Evolutionary conservation across 495 filamentous ascomycete species (phyloP).

Genomic region (Podospora comata): DNA sequence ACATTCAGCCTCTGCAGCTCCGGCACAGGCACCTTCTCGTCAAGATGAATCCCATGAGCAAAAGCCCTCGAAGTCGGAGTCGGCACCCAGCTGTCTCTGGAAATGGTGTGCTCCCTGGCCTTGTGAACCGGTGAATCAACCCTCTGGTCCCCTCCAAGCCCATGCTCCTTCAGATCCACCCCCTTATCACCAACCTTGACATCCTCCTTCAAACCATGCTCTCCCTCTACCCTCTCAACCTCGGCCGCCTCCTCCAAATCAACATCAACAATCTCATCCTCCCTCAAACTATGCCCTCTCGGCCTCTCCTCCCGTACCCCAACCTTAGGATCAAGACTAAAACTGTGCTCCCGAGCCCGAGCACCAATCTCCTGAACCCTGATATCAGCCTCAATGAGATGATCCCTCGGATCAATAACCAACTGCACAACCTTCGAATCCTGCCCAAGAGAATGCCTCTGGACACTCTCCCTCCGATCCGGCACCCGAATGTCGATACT

Average conservation of each 20-base stretch:
- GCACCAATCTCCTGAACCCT: not conserved
- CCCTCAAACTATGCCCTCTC: not conserved
- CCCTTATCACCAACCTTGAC: not conserved
- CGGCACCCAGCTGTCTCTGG: constrained; percentile 16
- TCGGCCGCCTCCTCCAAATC: not conserved
- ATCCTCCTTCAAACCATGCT: not conserved
- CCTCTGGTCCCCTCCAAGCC: not conserved
- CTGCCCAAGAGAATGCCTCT: not conserved
- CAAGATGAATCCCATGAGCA: constrained; percentile 18
- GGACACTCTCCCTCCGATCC: not conserved
- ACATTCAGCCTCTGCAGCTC: constrained; percentile 15
- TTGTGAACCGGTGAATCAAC: constrained; percentile 1
- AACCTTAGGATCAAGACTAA: not conserved
- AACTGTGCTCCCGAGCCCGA: constrained; percentile 12
- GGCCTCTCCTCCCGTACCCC: not conserved
- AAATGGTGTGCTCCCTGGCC: constrained; percentile 17
- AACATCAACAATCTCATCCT: not conserved
- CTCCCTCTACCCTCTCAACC: not conserved
- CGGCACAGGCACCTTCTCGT: constrained; percentile 21
- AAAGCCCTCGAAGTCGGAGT: constrained; percentile 8
- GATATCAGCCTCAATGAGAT: constrained; percentile 12
- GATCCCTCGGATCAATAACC: constrained; percentile 3
- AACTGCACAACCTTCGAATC: not conserved
- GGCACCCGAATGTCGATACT: constrained; percentile 2
- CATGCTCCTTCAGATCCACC: not conserved